phyloP scores from a whole-genome alignment of 352 stramenopile genomes.

The Pythium phragmitis region DNA sequence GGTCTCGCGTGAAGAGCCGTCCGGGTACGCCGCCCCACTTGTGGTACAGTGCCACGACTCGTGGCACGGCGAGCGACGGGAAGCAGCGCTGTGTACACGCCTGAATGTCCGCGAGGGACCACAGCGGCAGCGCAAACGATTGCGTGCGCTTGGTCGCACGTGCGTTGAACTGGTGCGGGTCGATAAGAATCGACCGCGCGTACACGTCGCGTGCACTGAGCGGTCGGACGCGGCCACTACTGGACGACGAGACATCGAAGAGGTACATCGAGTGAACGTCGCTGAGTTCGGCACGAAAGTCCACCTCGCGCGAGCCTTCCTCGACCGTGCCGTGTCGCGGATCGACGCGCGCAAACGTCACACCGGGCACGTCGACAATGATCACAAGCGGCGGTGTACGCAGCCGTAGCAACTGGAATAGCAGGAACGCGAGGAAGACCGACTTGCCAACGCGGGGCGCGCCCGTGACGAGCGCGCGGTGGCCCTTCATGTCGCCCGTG shows the following conservation, averaged over 20 bases:
- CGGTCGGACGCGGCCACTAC: background rate
- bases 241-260: slow-evolving; percentile 10
- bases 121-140: slow-evolving; percentile 22
- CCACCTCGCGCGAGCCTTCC: slow-evolving; percentile 12
- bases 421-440: slow-evolving; percentile 17
- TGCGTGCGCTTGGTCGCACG: slow-evolving; percentile 8
- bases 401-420: slow-evolving; percentile 6
- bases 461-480: slow-evolving; percentile 15
- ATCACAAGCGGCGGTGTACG: background rate
- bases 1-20: slow-evolving; percentile 7
- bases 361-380: slow-evolving; percentile 22
- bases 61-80: background rate
- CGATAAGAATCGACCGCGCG: slow-evolving; percentile 11
- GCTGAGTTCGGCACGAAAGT: slow-evolving; percentile 13
- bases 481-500: slow-evolving; percentile 6
- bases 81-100: slow-evolving; percentile 10
- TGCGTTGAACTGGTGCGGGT: background rate
- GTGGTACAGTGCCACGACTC: slow-evolving; percentile 2
- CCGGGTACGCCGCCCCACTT: slow-evolving; percentile 22
- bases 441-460: slow-evolving; percentile 20
- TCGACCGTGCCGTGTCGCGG: background rate
- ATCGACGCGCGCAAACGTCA: slow-evolving; percentile 21
- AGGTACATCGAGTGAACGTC: slow-evolving; percentile 16
- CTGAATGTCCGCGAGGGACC: slow-evolving; percentile 5
- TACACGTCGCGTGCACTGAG: background rate